Conservation (phyloP, 2,329 filamentous ascomycete genomes). For the Talaromyces sp. region DNA sequence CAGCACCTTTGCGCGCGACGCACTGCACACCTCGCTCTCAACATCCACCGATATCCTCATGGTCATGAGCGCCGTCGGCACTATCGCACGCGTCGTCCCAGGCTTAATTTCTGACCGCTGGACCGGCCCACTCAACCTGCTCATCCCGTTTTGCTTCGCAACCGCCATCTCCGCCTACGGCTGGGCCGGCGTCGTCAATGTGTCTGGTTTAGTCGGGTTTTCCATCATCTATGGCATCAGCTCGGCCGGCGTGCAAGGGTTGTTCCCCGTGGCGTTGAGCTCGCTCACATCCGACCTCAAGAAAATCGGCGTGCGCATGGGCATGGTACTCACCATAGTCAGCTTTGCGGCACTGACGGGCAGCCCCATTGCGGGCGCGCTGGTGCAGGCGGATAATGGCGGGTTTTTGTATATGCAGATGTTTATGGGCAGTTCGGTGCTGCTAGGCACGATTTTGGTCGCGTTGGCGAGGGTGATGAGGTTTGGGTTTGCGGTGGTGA, state of each 20-base stretch:
- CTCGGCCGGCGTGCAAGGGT: slow-evolving; percentile 9
- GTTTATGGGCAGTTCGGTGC: slow-evolving; percentile 43
- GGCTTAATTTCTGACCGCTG: slow-evolving; percentile 24
- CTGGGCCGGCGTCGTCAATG: slow-evolving; percentile 6
- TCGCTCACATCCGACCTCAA: slow-evolving; percentile 50
- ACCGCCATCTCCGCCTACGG: slow-evolving; percentile 5
- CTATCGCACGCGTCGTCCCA: slow-evolving; percentile 54
- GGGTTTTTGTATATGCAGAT: slow-evolving; percentile 48
- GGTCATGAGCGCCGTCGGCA: slow-evolving; percentile 59
- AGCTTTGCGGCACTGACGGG: slow-evolving; percentile 51
- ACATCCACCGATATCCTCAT: slow-evolving; percentile 57
- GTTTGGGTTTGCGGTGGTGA: slow-evolving; percentile 29
- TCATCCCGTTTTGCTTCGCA: slow-evolving; percentile 4
- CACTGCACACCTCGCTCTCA: slow-evolving; percentile 36
- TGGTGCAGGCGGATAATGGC: slow-evolving; percentile 43
- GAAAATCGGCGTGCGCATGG: slow-evolving; percentile 52
- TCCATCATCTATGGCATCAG: slow-evolving; percentile 6
- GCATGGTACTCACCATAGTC: slow-evolving; percentile 51
- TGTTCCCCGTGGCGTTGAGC: slow-evolving; percentile 60
- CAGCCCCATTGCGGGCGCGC: slow-evolving; percentile 49
- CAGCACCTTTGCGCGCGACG: slow-evolving; percentile 17
- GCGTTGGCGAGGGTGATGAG: slow-evolving; percentile 35
- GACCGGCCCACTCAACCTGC: slow-evolving; percentile 8
- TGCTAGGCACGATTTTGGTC: slow-evolving; percentile 40
- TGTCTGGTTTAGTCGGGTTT: slow-evolving; percentile 1